Conservation (phyloP, 768 basidiomycete genomes). For the Coprinopsis marcescibilis region DNA sequence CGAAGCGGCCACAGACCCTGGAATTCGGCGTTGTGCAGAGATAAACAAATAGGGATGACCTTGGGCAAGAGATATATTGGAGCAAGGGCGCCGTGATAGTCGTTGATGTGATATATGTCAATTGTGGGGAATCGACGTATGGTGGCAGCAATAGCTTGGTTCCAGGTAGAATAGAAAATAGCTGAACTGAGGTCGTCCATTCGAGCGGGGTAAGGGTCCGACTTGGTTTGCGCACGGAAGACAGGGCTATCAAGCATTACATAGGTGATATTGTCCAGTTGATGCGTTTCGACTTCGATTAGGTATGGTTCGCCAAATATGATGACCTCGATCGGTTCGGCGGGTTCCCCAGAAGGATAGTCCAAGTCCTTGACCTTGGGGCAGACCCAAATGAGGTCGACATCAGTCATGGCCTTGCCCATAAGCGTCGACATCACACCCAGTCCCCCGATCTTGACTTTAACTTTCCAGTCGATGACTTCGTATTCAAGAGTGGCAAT, state of each 20-base stretch:
- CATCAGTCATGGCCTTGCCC: slow-evolving; percentile 98
- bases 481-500: slow-evolving; percentile 95
- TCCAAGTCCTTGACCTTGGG: slow-evolving; percentile 95
- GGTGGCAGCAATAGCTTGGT: slow-evolving; percentile 91
- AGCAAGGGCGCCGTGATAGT: slow-evolving; percentile 91
- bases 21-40: slow-evolving; percentile 96
- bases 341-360: slow-evolving; percentile 86
- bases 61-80: slow-evolving; percentile 90
- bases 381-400: slow-evolving; percentile 89
- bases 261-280: slow-evolving; percentile 92
- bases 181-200: slow-evolving; percentile 97
- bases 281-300: slow-evolving; percentile 92
- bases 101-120: slow-evolving; percentile 93
- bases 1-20: slow-evolving; percentile 95
- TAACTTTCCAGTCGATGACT: slow-evolving; percentile 95
- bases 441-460: slow-evolving; percentile 96
- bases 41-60: slow-evolving; percentile 84
- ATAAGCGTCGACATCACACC: slow-evolving; percentile 98
- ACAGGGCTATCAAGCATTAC: slow-evolving; percentile 93
- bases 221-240: slow-evolving; percentile 93
- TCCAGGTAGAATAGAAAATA: slow-evolving; percentile 98
- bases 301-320: slow-evolving; percentile 95
- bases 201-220: slow-evolving; percentile 92
- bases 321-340: slow-evolving; percentile 92
- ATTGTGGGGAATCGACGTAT: slow-evolving; percentile 82